Percentiles rank a stretch among this genome's conserved stretches.
Conservation (phyloP, 345 rosid species). For the Heritiera littoralis region DNA sequence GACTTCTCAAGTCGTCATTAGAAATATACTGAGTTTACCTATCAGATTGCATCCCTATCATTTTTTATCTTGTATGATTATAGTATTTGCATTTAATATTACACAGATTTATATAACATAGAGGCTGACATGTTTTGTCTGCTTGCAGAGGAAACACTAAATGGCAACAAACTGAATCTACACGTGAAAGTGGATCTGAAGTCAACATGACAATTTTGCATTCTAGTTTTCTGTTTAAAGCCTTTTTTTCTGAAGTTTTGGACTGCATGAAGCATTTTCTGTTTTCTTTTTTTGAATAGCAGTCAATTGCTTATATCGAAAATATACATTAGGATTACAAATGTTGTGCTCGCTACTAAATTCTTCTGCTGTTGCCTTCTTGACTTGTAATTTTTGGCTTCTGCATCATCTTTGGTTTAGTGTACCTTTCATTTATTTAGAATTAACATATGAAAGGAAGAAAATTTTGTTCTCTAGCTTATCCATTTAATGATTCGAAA, state of each 20-base stretch:
- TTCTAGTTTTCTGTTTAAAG: not conserved
- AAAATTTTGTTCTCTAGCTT: not conserved
- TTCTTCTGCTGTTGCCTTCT: not conserved
- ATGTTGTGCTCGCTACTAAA: no score
- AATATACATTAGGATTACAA: not conserved
- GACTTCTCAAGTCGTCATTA: not conserved
- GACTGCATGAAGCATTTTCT: not conserved
- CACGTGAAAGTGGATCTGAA: not conserved
- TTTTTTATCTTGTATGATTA: not conserved
- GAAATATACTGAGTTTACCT: not conserved
- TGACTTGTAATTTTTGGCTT: no score
- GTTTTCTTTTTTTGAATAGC: not conserved
- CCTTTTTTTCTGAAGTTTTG: not conserved
- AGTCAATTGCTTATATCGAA: not conserved
- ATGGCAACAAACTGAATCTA: not conserved
- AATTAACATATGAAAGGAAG: not conserved
- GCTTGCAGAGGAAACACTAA: constrained; percentile 21
- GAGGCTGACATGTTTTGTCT: not conserved
- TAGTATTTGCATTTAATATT: not conserved
- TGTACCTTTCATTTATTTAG: not conserved
- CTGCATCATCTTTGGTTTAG: no score
- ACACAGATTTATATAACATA: not conserved
- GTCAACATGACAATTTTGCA: not conserved
- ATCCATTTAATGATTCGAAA: no score
- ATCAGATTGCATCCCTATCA: not conserved